Conservation (phyloP, 805 yeast genomes). For the Yamadazyma olivae region DNA sequence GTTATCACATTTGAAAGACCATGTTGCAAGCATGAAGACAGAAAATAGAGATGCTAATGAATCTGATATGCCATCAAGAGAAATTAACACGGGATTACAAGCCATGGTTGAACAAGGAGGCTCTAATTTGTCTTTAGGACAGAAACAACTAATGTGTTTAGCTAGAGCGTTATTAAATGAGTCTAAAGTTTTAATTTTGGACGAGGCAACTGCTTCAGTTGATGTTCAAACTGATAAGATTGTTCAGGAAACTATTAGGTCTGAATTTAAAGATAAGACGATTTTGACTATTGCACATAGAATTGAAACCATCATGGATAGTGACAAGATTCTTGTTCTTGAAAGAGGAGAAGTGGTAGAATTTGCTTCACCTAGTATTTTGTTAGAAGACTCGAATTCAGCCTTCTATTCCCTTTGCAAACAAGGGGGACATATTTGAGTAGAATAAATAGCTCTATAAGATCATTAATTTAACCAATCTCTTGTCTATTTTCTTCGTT, state of each 20-base stretch:
- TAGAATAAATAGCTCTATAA: too few species aligned
- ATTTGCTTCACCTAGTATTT: slow-evolving; percentile 33
- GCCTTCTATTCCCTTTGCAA: slow-evolving; percentile 37
- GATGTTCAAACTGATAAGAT: slow-evolving; percentile 36
- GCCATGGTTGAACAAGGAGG: slow-evolving; percentile 36
- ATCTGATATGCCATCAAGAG: slow-evolving; percentile 7
- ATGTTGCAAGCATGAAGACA: slow-evolving; percentile 51
- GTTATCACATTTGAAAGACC: slow-evolving; percentile 71
- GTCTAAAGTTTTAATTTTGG: slow-evolving; percentile 71
- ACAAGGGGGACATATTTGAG: slow-evolving; percentile 32
- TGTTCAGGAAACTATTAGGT: slow-evolving; percentile 35
- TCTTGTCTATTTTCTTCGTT: too few species aligned
- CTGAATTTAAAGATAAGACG: slow-evolving; percentile 35
- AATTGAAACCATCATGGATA: slow-evolving; percentile 39
- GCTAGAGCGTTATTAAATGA: slow-evolving; percentile 44
- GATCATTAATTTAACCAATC: too few species aligned
- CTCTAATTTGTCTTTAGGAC: slow-evolving; percentile 36
- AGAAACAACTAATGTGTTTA: slow-evolving; percentile 36
- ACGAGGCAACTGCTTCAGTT: slow-evolving; percentile 69
- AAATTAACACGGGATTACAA: slow-evolving; percentile 18
- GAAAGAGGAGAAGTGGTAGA: slow-evolving; percentile 37
- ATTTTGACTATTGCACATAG: slow-evolving; percentile 43
- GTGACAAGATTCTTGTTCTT: slow-evolving; percentile 38
- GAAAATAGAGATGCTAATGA: slow-evolving; percentile 21
- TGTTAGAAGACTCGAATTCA: slow-evolving; percentile 24